These are phyloP conservation scores for Leccinum uliginosum DNA, from an alignment of 768 basidiomycete species.

Conservation along the genomic window DNA sequence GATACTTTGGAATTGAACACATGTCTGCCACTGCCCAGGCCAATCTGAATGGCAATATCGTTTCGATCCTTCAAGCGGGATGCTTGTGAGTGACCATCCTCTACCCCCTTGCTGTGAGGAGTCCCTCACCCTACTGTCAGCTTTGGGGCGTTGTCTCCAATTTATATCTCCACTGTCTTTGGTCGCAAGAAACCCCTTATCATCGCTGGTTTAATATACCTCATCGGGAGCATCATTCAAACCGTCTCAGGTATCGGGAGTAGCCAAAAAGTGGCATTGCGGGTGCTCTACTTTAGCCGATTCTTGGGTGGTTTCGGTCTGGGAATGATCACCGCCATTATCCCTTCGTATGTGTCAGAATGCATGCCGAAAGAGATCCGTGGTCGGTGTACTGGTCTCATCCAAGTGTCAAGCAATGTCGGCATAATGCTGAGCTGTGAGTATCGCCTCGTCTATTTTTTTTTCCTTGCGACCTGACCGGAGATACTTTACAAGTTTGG, in stretches of 20 bases:
- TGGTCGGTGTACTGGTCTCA: constrained; percentile 45
- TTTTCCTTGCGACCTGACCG: background rate
- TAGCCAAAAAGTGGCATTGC: constrained; percentile 30
- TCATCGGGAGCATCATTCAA: constrained; percentile 46
- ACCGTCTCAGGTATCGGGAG: constrained; percentile 40
- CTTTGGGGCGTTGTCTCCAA: constrained; percentile 42
- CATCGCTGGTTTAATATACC: constrained; percentile 41
- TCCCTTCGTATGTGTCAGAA: constrained; percentile 51
- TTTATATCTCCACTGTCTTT: constrained; percentile 37
- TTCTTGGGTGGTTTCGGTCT: constrained; percentile 61
- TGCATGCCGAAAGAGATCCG: constrained; percentile 44
- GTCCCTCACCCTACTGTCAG: constrained; percentile 12
- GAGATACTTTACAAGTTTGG: constrained; percentile 33
- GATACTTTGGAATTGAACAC: constrained; percentile 44
- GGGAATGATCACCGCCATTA: constrained; percentile 47
- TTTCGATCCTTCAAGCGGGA: constrained; percentile 46
- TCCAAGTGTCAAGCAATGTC: constrained; percentile 31
- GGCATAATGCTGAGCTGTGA: constrained; percentile 36
- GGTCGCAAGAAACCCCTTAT: constrained; percentile 46
- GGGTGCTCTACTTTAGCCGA: constrained; percentile 43
- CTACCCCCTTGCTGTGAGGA: background rate
- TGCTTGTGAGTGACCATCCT: constrained; percentile 37
- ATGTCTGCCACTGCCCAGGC: constrained; percentile 34
- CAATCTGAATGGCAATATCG: constrained; percentile 46
- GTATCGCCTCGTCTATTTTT: background rate